Evolutionary conservation across 2,329 filamentous ascomycete species (phyloP), one percentile per base, ranked within the genome.

Genomic region (Bipolaris victoriae): DNA sequence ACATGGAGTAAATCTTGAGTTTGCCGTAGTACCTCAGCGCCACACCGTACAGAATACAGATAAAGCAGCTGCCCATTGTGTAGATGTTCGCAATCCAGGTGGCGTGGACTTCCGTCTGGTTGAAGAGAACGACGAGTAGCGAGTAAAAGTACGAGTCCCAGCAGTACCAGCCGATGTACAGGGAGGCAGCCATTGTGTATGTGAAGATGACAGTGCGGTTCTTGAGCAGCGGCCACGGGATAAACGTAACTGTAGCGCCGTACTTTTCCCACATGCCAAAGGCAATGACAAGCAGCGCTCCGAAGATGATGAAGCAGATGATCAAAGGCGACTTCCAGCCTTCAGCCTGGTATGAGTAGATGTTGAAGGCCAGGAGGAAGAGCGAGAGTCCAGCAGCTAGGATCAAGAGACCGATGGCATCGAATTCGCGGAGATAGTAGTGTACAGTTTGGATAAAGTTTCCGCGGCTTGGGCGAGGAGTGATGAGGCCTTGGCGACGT

Each of bases 321-420:
- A 81, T 78, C 54, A 74, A 61, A 6, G 69, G 64, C 3, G 75
- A 71, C 6, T 58, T 66, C 77, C 78, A 80, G 15, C 61, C 52
- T 52, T 69, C 46, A 47, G 61, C 66, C 68, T 63, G 70, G 48
- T 66, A 65, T 2, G 71, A 64, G 65, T 74, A 75, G 33, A 92
- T 79, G 40, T 82, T 87, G 73, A 92, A 87, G 2, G 89, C 86
- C 9, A 92, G 82, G 15, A 92, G 79, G 70, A 92, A 86, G 15
- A 91, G 76, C 0, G 84, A 80, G 53, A 90, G 82, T 5, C 88
- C 89, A 1, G 78, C 79, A 1, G 83, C 81, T 47, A 90, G 80
- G 5, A 90, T 77, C 18, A 90, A 53, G 18, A 89, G 77, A 13
- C 89, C 88, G 4, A 86, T 48, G 1, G 85, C 70, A 68, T 91